These are phyloP conservation scores for Flaveria robusta DNA, from an alignment of 129 eudicot genomes.

Conservation along the genomic window DNA sequence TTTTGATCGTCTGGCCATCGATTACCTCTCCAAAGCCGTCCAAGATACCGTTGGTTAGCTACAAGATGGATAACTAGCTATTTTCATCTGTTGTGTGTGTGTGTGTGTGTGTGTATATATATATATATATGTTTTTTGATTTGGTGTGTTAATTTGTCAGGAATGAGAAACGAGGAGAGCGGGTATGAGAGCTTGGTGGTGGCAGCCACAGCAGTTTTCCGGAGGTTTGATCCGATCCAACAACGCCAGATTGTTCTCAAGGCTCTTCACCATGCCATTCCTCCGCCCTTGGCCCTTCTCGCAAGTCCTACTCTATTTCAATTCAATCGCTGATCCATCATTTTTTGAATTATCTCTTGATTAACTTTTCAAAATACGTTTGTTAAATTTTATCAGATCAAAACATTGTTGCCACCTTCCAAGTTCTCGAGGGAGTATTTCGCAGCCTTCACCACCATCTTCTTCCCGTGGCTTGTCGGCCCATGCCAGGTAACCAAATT, in stretches of 20 bases:
- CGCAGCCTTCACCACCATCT: conserved; percentile 69
- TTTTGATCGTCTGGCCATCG: conserved; percentile 64
- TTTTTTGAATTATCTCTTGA: too few species aligned
- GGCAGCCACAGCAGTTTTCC: conserved; percentile 46
- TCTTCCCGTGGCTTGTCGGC: conserved; percentile 91
- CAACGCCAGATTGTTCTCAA: conserved; percentile 54
- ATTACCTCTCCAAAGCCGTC: conserved; percentile 64
- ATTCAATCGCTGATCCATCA: too few species aligned
- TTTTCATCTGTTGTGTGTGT: too few species aligned
- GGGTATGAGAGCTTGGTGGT: conserved; percentile 81
- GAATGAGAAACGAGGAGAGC: conserved; percentile 47
- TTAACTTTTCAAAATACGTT: too few species aligned
- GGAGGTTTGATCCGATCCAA: conserved; percentile 43
- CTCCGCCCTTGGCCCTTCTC: conserved; percentile 53
- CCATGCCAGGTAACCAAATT: conserved; percentile 61
- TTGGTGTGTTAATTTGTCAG: conserved; percentile 20
- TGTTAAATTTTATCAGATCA: conserved; percentile 46
- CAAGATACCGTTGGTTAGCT: conserved; percentile 68
- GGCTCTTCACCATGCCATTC: conserved; percentile 63
- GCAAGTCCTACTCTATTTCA: conserved; percentile 45
- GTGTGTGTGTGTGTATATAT: too few species aligned
- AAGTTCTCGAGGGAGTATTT: conserved; percentile 68
- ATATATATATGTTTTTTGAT: too few species aligned
- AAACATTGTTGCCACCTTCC: conserved; percentile 59
- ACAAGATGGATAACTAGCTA: too few species aligned